phyloP scores from a whole-genome alignment of 2,329 filamentous ascomycete genomes.

The Neocucurbitaria cava region DNA sequence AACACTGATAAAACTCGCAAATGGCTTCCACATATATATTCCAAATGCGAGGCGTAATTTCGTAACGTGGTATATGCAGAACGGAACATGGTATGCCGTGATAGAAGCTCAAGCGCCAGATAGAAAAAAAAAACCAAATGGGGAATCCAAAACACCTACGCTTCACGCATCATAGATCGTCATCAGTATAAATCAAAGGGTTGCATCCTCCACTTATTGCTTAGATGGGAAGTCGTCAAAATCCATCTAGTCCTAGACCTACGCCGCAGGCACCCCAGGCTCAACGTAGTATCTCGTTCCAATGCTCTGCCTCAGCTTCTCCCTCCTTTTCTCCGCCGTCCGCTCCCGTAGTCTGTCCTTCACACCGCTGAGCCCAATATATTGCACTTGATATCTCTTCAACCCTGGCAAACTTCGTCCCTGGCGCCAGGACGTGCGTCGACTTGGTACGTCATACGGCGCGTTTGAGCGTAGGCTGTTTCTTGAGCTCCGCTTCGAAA shows the following conservation, averaged over 20 bases:
- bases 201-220: not conserved
- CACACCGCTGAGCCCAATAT: slow-evolving; percentile 59
- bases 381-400: slow-evolving; percentile 57
- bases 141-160: not conserved
- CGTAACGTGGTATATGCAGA: slow-evolving; percentile 3
- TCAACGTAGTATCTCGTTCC: slow-evolving; percentile 52
- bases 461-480: slow-evolving; percentile 22
- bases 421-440: slow-evolving; percentile 33
- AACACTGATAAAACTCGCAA: not conserved
- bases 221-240: not conserved
- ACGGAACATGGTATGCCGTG: not conserved
- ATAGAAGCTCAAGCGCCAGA: not conserved
- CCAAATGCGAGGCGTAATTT: slow-evolving; percentile 1
- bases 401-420: slow-evolving; percentile 50
- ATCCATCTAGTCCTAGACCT: not conserved
- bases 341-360: slow-evolving; percentile 56
- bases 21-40: slow-evolving; percentile 3
- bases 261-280: slow-evolving; percentile 6
- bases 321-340: slow-evolving; percentile 59
- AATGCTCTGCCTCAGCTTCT: slow-evolving; percentile 63
- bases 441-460: slow-evolving; percentile 11
- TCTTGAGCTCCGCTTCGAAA: slow-evolving; percentile 32
- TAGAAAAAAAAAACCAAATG: not conserved
- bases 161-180: too few species aligned
- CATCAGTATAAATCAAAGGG: too few species aligned